Base-by-base conservation (phyloP, 2,329 filamentous ascomycete genomes). In the Cryphonectria radicalis region DNA sequence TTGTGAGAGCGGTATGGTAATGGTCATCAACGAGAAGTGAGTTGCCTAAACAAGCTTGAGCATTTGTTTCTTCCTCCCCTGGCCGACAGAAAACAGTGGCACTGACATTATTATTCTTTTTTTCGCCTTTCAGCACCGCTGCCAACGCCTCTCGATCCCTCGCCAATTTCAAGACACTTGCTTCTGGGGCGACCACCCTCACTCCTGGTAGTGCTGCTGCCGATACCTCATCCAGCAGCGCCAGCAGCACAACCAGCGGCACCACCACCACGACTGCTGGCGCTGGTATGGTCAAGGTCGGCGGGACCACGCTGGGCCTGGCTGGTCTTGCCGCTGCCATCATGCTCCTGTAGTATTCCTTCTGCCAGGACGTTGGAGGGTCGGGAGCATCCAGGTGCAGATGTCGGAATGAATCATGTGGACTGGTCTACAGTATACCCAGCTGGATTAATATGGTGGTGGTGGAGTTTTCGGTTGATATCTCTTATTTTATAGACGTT, bases 21-120 rank as follows among this genome's bases (percentile, higher is more conserved):
- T 93, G 83, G 91, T 93, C 43, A 90, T 94, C 78, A 94, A 95
- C 81, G 89, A 89, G 82, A 85, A 91, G 90, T 92, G 81, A 81
- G 90, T 81, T 1, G 35, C 64, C 40, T 7, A 10, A 40, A 46
- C 22, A 10, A 19, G 19, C 14, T 60, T 59, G 35, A 46, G 69
- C 3, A 63, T 22, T 22, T 17, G 5, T 1, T 43, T 11, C 43
- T 43, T 46, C 19, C n/a, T 67, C 25, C 32, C 32, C 10, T 35
- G 17, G 19, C 22, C 46, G 22, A 50, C 7, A 11, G 5, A 8
- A 63, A 63, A 25, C 8, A 63, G 11, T 35, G 22, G 13, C 17
- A 25, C 60, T 42, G 10, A 63, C 60, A 19, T n/a, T 69, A 37
- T n/a, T 69, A 37, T 50, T 10, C 6, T n/a, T 50, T 5, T 50